Evolutionary conservation across 1,139 yeast species (phyloP).

Genomic region (Saccharomyces pastorianus): DNA sequence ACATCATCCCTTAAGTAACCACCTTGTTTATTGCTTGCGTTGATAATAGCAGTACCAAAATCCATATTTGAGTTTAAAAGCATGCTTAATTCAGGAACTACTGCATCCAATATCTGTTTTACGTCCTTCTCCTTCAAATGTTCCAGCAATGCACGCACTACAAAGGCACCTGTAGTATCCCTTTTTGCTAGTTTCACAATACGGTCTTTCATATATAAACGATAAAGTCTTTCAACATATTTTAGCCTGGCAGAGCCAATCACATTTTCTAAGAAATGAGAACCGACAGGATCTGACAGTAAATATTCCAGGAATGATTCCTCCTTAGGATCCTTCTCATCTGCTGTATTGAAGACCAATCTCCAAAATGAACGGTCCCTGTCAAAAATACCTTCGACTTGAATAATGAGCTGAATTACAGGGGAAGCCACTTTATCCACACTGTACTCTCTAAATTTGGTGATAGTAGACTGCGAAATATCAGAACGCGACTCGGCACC

Average conservation of each 20-base stretch:
- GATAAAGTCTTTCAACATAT: constrained; percentile 62
- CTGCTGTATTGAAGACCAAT: constrained; percentile 36
- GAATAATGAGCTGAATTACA: constrained; percentile 69
- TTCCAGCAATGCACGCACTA: constrained; percentile 63
- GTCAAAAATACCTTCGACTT: constrained; percentile 74
- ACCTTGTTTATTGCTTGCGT: constrained; percentile 53
- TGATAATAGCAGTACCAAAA: constrained; percentile 59
- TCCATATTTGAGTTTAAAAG: constrained; percentile 63
- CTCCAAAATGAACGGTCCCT: constrained; percentile 65
- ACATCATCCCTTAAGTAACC: constrained; percentile 61
- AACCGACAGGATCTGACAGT: constrained; percentile 80
- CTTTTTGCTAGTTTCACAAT: constrained; percentile 65
- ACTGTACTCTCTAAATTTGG: constrained; percentile 58
- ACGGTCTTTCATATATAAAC: constrained; percentile 64
- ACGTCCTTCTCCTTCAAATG: constrained; percentile 55
- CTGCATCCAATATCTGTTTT: constrained; percentile 55
- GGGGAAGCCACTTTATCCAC: constrained; percentile 82
- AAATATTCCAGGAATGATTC: constrained; percentile 78
- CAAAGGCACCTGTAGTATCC: constrained; percentile 74
- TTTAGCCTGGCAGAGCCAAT: constrained; percentile 60
- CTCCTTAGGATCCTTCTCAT: constrained; percentile 53
- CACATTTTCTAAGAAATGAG: constrained; percentile 75
- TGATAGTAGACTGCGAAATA: constrained; percentile 29
- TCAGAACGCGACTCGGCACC: constrained; percentile 26
- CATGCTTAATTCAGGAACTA: constrained; percentile 59